These are phyloP conservation scores for Chrysosporium queenslandicum DNA, from an alignment of 2,329 filamentous ascomycete species.

Conservation along the genomic window DNA sequence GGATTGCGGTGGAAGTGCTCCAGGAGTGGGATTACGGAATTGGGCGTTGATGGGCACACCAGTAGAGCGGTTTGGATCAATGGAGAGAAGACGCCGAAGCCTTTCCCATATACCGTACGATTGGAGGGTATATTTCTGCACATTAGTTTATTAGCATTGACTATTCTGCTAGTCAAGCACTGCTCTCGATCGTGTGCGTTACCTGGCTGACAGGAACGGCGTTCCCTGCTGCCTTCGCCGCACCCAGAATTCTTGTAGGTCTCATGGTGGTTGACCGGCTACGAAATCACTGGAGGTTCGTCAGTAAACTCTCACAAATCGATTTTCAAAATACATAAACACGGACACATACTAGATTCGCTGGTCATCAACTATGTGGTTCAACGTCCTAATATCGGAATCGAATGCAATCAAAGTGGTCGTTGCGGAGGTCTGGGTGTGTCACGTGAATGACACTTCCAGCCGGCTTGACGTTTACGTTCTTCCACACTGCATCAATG, in stretches of 20 bases:
- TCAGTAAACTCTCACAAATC: neutral
- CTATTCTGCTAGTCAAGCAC: neutral
- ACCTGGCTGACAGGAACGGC: conserved; percentile 33
- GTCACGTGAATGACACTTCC: conserved; percentile 2
- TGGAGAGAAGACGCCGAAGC: conserved; percentile 64
- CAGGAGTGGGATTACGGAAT: conserved; percentile 79
- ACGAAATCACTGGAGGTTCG: neutral
- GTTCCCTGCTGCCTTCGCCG: conserved; percentile 31
- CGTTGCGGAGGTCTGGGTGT: too few relatives aligned
- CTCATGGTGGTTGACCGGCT: conserved; percentile 13
- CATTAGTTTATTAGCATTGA: neutral
- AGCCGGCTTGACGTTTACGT: too few relatives aligned
- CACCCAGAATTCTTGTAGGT: conserved; percentile 28
- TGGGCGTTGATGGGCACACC: conserved; percentile 88
- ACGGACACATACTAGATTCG: neutral
- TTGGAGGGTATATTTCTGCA: conserved; percentile 90
- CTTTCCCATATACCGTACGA: conserved; percentile 80
- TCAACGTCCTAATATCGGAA: too few relatives aligned
- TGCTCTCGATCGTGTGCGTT: neutral
- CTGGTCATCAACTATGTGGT: neutral
- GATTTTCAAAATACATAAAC: neutral
- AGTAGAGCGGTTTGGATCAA: conserved; percentile 81
- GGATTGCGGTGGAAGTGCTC: conserved; percentile 55
- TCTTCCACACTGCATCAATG: too few relatives aligned
- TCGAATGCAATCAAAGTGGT: neutral